A percentile compares a stretch with the other conserved stretches of the same genome.
These are phyloP conservation scores for Rhodomyrtus tomentosa DNA, from an alignment of 345 rosid genomes.

Conservation along the genomic window DNA sequence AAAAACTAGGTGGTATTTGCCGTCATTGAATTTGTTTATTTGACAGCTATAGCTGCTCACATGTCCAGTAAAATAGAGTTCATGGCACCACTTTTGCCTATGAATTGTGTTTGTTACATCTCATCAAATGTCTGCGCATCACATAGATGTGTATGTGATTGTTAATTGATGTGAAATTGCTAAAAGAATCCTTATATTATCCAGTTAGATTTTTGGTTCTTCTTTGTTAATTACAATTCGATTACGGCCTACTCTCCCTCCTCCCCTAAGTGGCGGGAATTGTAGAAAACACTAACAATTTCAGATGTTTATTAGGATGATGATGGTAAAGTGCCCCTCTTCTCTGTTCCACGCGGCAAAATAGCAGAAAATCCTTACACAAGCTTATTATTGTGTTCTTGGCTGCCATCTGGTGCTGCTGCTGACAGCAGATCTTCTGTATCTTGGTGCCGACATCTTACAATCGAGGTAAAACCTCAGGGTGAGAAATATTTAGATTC, in stretches of 20 bases:
- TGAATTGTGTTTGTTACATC: not conserved
- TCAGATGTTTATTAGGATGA: slow-evolving; percentile 45
- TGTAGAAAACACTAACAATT: not conserved
- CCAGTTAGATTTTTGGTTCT: not conserved
- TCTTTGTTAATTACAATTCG: not conserved
- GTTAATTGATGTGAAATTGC: not conserved
- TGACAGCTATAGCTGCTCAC: not conserved
- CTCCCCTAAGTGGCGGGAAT: not conserved
- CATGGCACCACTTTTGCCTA: not conserved
- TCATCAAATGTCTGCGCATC: not conserved
- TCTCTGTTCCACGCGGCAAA: slow-evolving; percentile 59
- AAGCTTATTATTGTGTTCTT: slow-evolving; percentile 68
- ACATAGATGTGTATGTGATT: not conserved
- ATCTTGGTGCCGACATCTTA: slow-evolving; percentile 79
- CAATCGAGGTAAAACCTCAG: slow-evolving; percentile 55
- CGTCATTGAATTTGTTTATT: not conserved
- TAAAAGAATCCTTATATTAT: not conserved
- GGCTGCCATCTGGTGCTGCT: slow-evolving; percentile 20
- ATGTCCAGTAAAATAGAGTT: not conserved
- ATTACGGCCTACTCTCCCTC: not conserved
- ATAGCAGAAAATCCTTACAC: slow-evolving; percentile 95
- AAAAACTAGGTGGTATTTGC: not conserved
- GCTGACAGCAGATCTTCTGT: slow-evolving; percentile 25
- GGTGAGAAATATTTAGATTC: not conserved
- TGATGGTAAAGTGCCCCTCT: slow-evolving; percentile 56